Evolutionary conservation across 2,329 filamentous ascomycete genomes (phyloP), one percentile per base, ranked within the genome.

Genomic region (Monilinia aucupariae): DNA sequence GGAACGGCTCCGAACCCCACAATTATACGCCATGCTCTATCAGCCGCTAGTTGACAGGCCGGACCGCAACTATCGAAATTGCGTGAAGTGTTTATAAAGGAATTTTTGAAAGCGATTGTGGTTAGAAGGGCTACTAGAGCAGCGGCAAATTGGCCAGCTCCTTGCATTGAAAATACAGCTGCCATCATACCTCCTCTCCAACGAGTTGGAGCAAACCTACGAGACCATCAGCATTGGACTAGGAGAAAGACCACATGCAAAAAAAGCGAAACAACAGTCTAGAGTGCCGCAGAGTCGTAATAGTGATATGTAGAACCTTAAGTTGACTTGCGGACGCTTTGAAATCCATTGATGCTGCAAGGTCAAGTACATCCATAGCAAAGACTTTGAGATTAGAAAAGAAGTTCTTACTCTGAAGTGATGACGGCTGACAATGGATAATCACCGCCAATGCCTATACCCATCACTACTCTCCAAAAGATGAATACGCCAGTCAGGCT

Each of bases 171-270:
- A 72, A 94, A 94, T 55, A 93, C 89, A 20, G 88, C 82, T 13
- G 86, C 88, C 80, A 94, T 89, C 87, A 94, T 93, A 64, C 86
- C 88, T 65, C 89, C 90, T 70, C 90, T 82, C 85, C 89, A 92
- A 70, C 88, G 85, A 15, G 90, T 93, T 3, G 89, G 91, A 10
- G 90, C 89, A 73, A 93, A 93, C 70, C 84, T 85, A 15, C 4
- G 10, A 27, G n/a, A 12, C 39, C 4, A 37, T 60, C 22, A 60
- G 47, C 17, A 25, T 39, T 56, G 1, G 0, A 32, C 15, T 2
- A 4, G 6, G 45, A 45, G 6, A n/a, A 51, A 34, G 30, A 7
- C 4, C 3, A 10, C 7, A 51, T 12, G 27, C 9, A 51, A 51
- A 50, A 0, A 6, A 30, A 50, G 13, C 17, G 4, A 34, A n/a